A percentile compares a stretch with the other conserved stretches of the same genome.
phyloP scores from a whole-genome alignment of 352 stramenopile genomes.

The Aphanomyces stellatus region DNA sequence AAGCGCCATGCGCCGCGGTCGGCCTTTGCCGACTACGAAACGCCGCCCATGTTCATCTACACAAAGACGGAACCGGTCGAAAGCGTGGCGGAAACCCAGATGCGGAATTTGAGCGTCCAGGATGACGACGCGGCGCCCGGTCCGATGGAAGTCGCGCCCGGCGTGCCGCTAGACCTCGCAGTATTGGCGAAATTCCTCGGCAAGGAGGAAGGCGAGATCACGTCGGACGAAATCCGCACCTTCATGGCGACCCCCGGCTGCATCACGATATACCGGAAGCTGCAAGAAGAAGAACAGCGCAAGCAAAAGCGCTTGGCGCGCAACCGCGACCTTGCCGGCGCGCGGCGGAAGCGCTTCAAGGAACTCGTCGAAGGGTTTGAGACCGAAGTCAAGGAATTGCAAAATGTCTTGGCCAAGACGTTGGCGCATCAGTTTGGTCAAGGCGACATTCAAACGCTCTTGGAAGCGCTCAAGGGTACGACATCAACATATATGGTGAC shows the following conservation, averaged over 20 bases:
- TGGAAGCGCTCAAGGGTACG: slow-evolving; percentile 54
- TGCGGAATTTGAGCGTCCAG: neutral
- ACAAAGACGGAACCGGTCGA: slow-evolving; percentile 21
- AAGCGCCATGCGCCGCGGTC: slow-evolving; percentile 42
- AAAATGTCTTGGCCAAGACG: slow-evolving; percentile 75
- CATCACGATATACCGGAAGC: slow-evolving; percentile 83
- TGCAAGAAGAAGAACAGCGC: slow-evolving; percentile 80
- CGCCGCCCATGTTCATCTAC: slow-evolving; percentile 50
- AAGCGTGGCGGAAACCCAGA: neutral
- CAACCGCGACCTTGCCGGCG: slow-evolving; percentile 67
- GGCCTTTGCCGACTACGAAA: slow-evolving; percentile 41
- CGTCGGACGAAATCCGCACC: slow-evolving; percentile 77
- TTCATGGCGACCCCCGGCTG: slow-evolving; percentile 77
- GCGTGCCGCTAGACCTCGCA: slow-evolving; percentile 51
- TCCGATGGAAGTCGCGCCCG: neutral
- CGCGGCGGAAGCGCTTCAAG: slow-evolving; percentile 81
- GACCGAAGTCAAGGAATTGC: slow-evolving; percentile 75
- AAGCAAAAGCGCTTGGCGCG: slow-evolving; percentile 61
- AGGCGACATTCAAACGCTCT: slow-evolving; percentile 52
- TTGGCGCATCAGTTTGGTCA: slow-evolving; percentile 65
- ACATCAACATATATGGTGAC: neutral
- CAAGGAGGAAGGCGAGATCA: slow-evolving; percentile 66
- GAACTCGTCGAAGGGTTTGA: slow-evolving; percentile 85
- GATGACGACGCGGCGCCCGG: neutral
- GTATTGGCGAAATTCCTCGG: slow-evolving; percentile 68